Conservation (phyloP, 139 green algal genomes). For the Coelastrella sp. region DNA sequence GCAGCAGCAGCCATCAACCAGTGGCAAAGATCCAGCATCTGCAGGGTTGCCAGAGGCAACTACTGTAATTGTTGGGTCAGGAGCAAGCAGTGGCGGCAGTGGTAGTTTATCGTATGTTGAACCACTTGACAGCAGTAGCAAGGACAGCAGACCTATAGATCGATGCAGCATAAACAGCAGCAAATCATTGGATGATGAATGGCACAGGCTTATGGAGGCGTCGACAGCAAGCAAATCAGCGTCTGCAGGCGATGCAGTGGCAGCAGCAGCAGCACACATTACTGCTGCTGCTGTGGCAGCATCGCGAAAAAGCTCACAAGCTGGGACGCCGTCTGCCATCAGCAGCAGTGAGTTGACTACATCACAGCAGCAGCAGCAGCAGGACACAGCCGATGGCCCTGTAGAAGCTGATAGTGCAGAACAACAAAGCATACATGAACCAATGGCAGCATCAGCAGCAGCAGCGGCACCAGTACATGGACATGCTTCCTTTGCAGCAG, state of each 20-base stretch:
- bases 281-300: constrained; percentile 17
- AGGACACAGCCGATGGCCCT: background rate
- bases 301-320: background rate
- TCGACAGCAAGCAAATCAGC: too few species aligned
- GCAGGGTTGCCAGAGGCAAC: constrained; percentile 1
- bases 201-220: too few species aligned
- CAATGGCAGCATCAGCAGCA: constrained; percentile 21
- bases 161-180: constrained; percentile 23
- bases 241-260: constrained; percentile 30
- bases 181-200: background rate
- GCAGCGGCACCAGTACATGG: background rate
- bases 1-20: background rate
- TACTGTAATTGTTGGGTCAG: too few species aligned
- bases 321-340: background rate
- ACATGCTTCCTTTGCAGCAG: background rate
- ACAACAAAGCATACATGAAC: background rate
- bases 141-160: too few species aligned
- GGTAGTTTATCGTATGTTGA: too few species aligned
- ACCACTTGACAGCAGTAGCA: too few species aligned
- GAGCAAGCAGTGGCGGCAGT: too few species aligned
- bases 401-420: background rate
- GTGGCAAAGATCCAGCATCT: background rate
- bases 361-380: constrained; percentile 17
- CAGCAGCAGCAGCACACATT: background rate
- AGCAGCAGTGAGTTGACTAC: background rate